phyloP scores from a whole-genome alignment of 495 filamentous ascomycete species.

The Trichocladium uniseriatum region DNA sequence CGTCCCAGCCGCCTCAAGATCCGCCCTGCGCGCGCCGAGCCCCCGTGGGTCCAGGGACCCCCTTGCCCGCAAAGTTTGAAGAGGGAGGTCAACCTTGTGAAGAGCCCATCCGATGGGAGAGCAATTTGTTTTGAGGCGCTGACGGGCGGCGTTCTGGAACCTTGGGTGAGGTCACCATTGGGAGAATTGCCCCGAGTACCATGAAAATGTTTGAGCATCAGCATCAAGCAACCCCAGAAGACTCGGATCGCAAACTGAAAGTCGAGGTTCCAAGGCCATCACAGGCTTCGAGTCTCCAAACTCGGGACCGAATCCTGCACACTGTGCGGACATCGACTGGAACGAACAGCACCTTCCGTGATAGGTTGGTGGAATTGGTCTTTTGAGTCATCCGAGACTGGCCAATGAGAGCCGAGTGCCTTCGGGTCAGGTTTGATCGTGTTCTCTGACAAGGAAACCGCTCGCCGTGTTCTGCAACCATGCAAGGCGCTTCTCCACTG shows the following conservation, averaged over 20 bases:
- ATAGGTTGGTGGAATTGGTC: not conserved
- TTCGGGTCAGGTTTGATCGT: slow-evolving; percentile 2
- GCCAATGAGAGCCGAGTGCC: slow-evolving; percentile 1
- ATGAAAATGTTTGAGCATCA: too few species aligned
- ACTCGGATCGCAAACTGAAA: too few species aligned
- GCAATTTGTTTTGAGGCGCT: too few species aligned
- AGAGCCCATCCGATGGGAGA: not conserved
- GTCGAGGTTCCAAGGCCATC: too few species aligned
- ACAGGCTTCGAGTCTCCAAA: not conserved
- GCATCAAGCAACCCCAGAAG: too few species aligned
- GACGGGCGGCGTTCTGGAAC: too few species aligned
- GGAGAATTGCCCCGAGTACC: too few species aligned
- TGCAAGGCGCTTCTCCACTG: slow-evolving; percentile 12
- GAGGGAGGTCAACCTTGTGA: slow-evolving; percentile 1
- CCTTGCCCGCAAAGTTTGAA: too few species aligned
- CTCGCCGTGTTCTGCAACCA: slow-evolving; percentile 29
- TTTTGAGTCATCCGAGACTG: slow-evolving; percentile 12
- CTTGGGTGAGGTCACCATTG: not conserved
- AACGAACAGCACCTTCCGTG: not conserved
- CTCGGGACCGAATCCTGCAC: not conserved
- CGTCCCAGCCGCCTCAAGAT: too few species aligned
- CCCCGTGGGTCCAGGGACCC: too few species aligned
- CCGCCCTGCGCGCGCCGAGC: too few species aligned
- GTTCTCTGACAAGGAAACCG: slow-evolving; percentile 2
- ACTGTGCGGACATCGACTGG: not conserved